A percentile compares a stretch with the other conserved stretches of the same genome.
Conservation (phyloP, 352 stramenopile species). For the Blastocystis sp. region DNA sequence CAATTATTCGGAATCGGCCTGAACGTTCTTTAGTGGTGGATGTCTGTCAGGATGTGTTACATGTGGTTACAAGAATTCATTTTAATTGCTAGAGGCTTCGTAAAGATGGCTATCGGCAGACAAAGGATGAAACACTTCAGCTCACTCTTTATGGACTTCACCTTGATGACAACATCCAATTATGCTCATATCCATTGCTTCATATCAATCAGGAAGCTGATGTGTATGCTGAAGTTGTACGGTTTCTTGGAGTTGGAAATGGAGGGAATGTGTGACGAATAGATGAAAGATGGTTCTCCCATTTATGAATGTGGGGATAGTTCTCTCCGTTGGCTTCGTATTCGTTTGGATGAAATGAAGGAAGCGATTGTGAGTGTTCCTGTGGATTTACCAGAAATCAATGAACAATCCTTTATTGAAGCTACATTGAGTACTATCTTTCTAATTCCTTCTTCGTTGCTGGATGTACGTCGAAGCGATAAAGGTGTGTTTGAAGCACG, state of each 20-base stretch:
- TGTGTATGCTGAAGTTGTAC: not conserved
- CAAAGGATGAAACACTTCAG: not conserved
- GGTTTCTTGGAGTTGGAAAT: not conserved
- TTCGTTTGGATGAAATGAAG: not conserved
- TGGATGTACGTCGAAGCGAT: not conserved
- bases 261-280: not conserved
- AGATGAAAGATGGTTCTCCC: not conserved
- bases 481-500: not conserved
- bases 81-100: not conserved
- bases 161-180: not conserved
- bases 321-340: not conserved
- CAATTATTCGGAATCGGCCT: not conserved
- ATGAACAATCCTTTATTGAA: not conserved
- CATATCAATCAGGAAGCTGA: not conserved
- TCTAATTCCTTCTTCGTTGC: not conserved
- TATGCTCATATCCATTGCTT: constrained; percentile 1
- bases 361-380: not conserved
- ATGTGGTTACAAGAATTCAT: not conserved
- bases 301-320: not conserved
- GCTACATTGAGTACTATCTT: not conserved
- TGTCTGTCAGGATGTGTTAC: not conserved
- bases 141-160: not conserved
- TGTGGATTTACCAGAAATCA: not conserved
- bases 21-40: not conserved
- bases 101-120: not conserved